phyloP scores from a whole-genome alignment of 176 grass and related monocot genomes.

The Chrysopogon serrulatus region DNA sequence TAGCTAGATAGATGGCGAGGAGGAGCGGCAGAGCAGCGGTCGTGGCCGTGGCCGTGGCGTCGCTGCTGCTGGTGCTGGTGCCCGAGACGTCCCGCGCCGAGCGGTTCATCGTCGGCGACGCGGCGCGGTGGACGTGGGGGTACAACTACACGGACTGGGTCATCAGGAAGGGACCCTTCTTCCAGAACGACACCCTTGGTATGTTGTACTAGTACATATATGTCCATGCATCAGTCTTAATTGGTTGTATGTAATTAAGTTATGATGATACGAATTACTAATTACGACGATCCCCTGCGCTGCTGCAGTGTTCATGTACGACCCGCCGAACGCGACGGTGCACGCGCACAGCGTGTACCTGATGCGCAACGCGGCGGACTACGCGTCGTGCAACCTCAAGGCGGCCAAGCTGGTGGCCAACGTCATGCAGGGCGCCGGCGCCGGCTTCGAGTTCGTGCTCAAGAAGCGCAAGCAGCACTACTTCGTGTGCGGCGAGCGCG shows the following conservation, averaged over 20 bases:
- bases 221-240: no score
- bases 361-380: conserved; percentile 58
- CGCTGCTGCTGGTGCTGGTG: conserved; percentile 15
- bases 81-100: conserved; percentile 26
- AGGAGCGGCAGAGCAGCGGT: neutral
- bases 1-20: neutral
- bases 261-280: no score
- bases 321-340: conserved; percentile 69
- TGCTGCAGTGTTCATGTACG: conserved; percentile 97
- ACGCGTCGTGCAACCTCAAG: conserved; percentile 69
- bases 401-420: conserved; percentile 67
- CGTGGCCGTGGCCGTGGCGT: neutral
- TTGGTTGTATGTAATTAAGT: no score
- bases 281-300: no score
- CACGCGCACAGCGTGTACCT: conserved; percentile 83
- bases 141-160: conserved; percentile 97
- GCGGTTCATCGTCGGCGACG: conserved; percentile 72
- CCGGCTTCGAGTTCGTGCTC: conserved; percentile 72
- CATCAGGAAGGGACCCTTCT: conserved; percentile 70
- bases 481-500: conserved; percentile 81
- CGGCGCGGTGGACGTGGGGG: conserved; percentile 78
- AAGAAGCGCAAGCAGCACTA: conserved; percentile 78
- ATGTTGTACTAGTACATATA: no score
- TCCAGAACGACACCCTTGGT: conserved; percentile 72
- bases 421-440: conserved; percentile 59